phyloP scores from a whole-genome alignment of 2,329 filamentous ascomycete species.

The Fusarium sp. region DNA sequence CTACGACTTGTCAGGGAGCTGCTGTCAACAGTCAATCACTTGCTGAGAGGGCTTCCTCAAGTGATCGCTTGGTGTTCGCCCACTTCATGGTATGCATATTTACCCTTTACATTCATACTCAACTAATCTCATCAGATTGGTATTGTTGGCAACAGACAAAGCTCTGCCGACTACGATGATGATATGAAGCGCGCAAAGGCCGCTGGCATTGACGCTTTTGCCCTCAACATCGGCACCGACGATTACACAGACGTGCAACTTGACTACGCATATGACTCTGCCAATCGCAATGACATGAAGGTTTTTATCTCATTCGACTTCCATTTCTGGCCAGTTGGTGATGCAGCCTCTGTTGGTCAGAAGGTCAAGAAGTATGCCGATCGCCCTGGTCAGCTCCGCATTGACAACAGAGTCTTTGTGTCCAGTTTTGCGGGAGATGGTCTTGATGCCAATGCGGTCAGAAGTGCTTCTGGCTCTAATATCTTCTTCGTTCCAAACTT shows the following conservation, averaged over 20 bases:
- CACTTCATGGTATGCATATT: slow-evolving; percentile 29
- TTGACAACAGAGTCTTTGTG: slow-evolving; percentile 62
- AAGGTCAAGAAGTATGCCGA: slow-evolving; percentile 59
- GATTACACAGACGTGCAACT: slow-evolving; percentile 59
- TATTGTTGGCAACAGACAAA: slow-evolving; percentile 56
- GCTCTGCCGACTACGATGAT: slow-evolving; percentile 57
- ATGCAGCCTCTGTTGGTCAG: slow-evolving; percentile 54
- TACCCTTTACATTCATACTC: accelerated
- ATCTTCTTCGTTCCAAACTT: slow-evolving; percentile 64
- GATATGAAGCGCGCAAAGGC: slow-evolving; percentile 59
- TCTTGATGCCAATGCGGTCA: slow-evolving; percentile 56
- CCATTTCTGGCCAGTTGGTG: slow-evolving; percentile 56
- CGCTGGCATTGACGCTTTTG: slow-evolving; percentile 60
- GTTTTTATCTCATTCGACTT: slow-evolving; percentile 69
- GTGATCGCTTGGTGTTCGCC: slow-evolving; percentile 29
- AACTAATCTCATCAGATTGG: slow-evolving; percentile 50
- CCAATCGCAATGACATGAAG: slow-evolving; percentile 59
- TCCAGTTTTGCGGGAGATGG: slow-evolving; percentile 65
- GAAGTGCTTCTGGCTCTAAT: slow-evolving; percentile 54
- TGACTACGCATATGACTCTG: slow-evolving; percentile 60
- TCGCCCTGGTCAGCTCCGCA: slow-evolving; percentile 58
- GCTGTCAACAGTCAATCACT: slow-evolving; percentile 11
- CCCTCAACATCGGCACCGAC: slow-evolving; percentile 62
- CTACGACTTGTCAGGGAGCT: background rate
- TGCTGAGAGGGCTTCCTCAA: slow-evolving; percentile 17